These are phyloP conservation scores for Geoglossum cookeanum DNA, from an alignment of 2,329 filamentous ascomycete species.

Conservation along the genomic window DNA sequence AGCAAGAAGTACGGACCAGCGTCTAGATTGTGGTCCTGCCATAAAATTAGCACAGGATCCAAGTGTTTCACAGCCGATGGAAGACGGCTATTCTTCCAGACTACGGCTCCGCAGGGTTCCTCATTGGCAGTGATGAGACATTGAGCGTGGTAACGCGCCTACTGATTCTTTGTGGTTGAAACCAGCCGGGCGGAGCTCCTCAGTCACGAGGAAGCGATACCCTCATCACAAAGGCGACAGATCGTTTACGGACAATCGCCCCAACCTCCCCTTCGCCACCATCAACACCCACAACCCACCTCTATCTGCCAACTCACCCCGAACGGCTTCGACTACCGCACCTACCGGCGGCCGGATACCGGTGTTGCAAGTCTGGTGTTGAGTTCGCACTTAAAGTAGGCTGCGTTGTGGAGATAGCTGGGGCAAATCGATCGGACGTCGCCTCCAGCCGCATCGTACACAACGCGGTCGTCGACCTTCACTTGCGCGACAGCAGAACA, in stretches of 20 bases:
- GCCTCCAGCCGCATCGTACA: constrained; percentile 1
- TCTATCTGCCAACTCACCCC: background rate
- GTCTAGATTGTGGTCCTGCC: too few species aligned
- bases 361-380: background rate
- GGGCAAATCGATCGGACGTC: constrained; percentile 1
- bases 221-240: constrained; percentile 1
- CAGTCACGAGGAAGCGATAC: background rate
- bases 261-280: background rate
- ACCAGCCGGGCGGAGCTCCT: background rate
- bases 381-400: background rate
- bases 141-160: background rate
- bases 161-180: background rate
- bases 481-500: background rate
- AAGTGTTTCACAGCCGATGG: too few species aligned
- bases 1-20: too few species aligned
- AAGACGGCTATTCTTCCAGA: too few species aligned
- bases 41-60: too few species aligned
- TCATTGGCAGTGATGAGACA: background rate
- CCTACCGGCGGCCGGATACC: background rate
- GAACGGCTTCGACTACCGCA: background rate
- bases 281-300: background rate
- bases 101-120: too few species aligned
- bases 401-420: background rate
- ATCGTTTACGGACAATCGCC: background rate
- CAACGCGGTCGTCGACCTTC: background rate